These are phyloP conservation scores for Podospora anserina DNA, from an alignment of 495 filamentous ascomycete species.

Conservation along the genomic window DNA sequence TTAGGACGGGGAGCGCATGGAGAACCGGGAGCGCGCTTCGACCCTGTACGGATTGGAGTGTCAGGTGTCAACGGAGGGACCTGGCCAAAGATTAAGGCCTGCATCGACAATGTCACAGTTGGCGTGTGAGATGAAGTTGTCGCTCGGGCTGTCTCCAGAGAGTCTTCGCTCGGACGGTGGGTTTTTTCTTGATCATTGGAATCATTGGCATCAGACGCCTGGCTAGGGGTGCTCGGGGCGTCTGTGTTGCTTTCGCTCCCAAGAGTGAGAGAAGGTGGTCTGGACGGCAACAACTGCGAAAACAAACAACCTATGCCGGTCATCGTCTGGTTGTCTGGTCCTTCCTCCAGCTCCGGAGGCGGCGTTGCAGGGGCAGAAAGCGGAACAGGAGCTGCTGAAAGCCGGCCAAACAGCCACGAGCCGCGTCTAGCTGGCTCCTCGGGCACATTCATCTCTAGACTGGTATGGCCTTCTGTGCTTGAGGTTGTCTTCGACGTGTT, in stretches of 20 bases:
- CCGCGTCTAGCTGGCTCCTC: background rate
- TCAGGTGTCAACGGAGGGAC: slow-evolving; percentile 18
- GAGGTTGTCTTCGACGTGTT: background rate
- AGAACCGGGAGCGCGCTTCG: slow-evolving; percentile 16
- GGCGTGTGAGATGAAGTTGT: slow-evolving; percentile 34
- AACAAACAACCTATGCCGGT: slow-evolving; percentile 23
- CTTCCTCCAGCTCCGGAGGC: slow-evolving; percentile 15
- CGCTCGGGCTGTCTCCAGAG: slow-evolving; percentile 77
- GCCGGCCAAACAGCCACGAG: background rate
- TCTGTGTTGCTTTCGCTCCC: slow-evolving; percentile 12
- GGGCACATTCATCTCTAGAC: background rate
- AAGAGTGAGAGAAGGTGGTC: slow-evolving; percentile 17
- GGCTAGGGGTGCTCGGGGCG: background rate
- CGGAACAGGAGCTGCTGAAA: background rate
- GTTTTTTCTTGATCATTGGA: slow-evolving; percentile 54
- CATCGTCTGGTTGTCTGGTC: slow-evolving; percentile 13
- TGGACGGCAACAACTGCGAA: slow-evolving; percentile 12
- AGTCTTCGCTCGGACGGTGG: slow-evolving; percentile 45
- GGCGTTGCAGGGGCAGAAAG: slow-evolving; percentile 18
- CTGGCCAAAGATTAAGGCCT: slow-evolving; percentile 2
- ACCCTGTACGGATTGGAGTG: slow-evolving; percentile 11
- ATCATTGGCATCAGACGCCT: background rate
- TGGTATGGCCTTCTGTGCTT: background rate
- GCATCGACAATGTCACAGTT: background rate
- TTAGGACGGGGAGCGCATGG: slow-evolving; percentile 20